Conservation (phyloP, 148 eudicot genomes). For the Camellia granthamiana region DNA sequence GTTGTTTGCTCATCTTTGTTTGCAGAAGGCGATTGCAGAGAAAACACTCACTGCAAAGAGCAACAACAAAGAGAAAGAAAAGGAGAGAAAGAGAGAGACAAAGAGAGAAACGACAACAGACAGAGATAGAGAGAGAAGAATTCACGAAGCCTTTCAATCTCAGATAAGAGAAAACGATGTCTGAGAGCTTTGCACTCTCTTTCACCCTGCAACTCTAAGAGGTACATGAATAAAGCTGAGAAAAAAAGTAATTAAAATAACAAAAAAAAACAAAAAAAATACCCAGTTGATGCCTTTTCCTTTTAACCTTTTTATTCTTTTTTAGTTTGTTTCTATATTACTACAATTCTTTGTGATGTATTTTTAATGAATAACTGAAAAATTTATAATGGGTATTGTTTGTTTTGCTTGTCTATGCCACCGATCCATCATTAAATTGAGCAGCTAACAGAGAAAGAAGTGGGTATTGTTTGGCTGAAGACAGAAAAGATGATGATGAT, state of each 20-base stretch:
- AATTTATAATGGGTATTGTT: slow-evolving; percentile 1
- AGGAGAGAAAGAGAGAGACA: slow-evolving; percentile 26
- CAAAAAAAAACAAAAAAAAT: not conserved
- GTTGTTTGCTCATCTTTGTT: slow-evolving; percentile 39
- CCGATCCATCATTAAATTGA: slow-evolving; percentile 7
- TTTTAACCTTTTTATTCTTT: not conserved
- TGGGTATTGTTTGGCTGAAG: not conserved
- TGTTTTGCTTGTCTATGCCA: not conserved
- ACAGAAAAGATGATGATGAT: not conserved
- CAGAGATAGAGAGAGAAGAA: slow-evolving; percentile 14
- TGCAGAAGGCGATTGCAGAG: slow-evolving; percentile 63
- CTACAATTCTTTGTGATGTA: not conserved
- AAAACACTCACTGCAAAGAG: slow-evolving; percentile 30
- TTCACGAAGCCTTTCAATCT: slow-evolving; percentile 24
- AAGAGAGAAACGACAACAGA: slow-evolving; percentile 32
- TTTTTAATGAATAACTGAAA: slow-evolving; percentile 4
- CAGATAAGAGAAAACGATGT: slow-evolving; percentile 43
- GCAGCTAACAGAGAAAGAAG: slow-evolving; percentile 11
- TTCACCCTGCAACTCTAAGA: slow-evolving; percentile 30
- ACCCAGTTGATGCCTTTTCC: slow-evolving; percentile 9
- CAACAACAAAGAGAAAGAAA: slow-evolving; percentile 25
- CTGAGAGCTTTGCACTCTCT: slow-evolving; percentile 35
- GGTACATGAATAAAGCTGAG: slow-evolving; percentile 34
- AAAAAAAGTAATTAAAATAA: not conserved
- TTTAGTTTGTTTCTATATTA: not conserved